Conservation (phyloP, 2,329 filamentous ascomycete genomes). For the Ophiostoma tasmaniense region DNA sequence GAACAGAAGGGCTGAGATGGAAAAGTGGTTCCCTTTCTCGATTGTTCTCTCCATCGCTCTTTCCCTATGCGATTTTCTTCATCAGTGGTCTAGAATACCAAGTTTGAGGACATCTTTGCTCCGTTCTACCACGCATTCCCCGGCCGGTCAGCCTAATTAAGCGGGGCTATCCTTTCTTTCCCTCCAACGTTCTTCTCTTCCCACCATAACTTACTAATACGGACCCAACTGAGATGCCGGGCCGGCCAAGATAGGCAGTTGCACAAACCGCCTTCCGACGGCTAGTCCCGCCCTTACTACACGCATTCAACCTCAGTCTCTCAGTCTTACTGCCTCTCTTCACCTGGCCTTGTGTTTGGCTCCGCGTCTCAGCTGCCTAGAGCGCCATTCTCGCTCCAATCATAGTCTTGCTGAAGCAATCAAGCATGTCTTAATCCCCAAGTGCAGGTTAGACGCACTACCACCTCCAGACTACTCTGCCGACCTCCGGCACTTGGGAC, state of each 20-base stretch:
- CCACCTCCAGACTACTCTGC: neutral
- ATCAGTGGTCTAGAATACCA: neutral
- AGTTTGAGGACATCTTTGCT: neutral
- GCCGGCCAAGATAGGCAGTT: constrained; percentile 10
- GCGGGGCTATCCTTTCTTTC: neutral
- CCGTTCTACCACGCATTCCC: neutral
- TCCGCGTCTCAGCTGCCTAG: neutral
- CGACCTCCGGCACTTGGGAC: neutral
- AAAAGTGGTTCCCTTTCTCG: neutral
- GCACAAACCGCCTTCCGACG: neutral
- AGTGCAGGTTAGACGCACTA: neutral
- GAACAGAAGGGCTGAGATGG: neutral
- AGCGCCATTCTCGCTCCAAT: neutral
- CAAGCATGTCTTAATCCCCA: neutral
- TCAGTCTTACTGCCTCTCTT: neutral
- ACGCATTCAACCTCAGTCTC: neutral
- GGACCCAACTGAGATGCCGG: neutral
- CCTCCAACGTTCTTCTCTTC: neutral
- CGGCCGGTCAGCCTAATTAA: neutral
- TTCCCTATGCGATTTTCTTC: neutral
- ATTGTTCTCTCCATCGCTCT: neutral
- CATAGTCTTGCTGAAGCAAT: constrained; percentile 3
- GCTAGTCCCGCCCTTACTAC: constrained; percentile 4
- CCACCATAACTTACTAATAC: neutral
- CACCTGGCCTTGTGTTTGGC: neutral